These are phyloP conservation scores for Phytopythium helicoides DNA, from an alignment of 352 stramenopile genomes.

Conservation along the genomic window DNA sequence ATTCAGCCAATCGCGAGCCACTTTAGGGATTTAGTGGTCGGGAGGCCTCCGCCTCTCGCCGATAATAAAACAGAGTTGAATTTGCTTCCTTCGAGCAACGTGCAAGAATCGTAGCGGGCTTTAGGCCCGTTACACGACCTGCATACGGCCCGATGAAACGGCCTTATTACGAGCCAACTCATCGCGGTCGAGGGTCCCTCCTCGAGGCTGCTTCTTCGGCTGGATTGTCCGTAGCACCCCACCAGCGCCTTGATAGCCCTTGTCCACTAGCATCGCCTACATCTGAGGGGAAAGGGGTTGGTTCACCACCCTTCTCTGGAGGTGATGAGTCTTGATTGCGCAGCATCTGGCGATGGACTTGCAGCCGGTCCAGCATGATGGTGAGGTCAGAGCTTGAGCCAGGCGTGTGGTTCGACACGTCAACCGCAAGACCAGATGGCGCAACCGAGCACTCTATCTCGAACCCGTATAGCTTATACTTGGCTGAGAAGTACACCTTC, in stretches of 20 bases:
- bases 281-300: slow-evolving; percentile 1
- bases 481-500: no score
- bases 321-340: neutral
- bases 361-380: slow-evolving; percentile 10
- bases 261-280: slow-evolving; percentile 13
- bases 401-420: slow-evolving; percentile 7
- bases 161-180: neutral
- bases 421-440: slow-evolving; percentile 3
- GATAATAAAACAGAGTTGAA: no score
- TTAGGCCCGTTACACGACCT: no score
- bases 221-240: neutral
- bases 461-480: no score
- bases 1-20: no score
- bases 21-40: no score
- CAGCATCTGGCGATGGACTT: slow-evolving; percentile 7
- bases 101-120: no score
- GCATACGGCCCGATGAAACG: neutral
- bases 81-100: no score
- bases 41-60: no score
- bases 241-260: slow-evolving; percentile 5
- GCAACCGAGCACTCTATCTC: no score
- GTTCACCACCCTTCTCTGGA: slow-evolving; percentile 5
- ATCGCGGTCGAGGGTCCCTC: neutral
- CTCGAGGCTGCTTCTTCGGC: neutral
- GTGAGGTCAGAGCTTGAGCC: slow-evolving; percentile 14